Percentiles rank a stretch among this genome's conserved stretches.
Conservation (phyloP, 2,329 filamentous ascomycete genomes). For the Fusarium subtropicale region DNA sequence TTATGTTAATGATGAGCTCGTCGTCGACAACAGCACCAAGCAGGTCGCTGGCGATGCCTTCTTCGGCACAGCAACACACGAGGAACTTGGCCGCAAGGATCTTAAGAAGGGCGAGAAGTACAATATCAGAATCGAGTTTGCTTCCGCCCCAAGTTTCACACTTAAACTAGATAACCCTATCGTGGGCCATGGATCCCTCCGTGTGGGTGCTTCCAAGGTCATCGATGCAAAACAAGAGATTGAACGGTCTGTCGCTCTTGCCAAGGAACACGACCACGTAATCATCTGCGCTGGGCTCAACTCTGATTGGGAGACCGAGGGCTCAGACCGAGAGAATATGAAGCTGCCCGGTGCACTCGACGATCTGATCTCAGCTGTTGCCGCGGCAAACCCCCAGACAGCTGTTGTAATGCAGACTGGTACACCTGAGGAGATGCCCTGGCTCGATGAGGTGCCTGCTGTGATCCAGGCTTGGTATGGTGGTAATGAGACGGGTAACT, state of each 20-base stretch:
- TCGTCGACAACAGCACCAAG: constrained; percentile 74
- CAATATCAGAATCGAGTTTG: constrained; percentile 69
- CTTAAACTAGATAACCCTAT: constrained; percentile 62
- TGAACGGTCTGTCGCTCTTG: constrained; percentile 73
- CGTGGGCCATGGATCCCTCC: constrained; percentile 69
- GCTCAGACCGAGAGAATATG: constrained; percentile 81
- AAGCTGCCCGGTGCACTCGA: constrained; percentile 80
- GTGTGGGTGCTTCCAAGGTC: constrained; percentile 70
- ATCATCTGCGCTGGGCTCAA: constrained; percentile 83
- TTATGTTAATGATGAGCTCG: constrained; percentile 69
- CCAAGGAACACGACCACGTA: constrained; percentile 78
- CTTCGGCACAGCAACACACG: constrained; percentile 72
- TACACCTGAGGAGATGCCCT: constrained; percentile 79
- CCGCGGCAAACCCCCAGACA: constrained; percentile 74
- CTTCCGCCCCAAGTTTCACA: constrained; percentile 68
- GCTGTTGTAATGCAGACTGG: constrained; percentile 82
- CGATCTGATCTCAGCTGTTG: constrained; percentile 73
- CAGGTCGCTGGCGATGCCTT: constrained; percentile 72
- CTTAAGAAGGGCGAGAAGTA: constrained; percentile 71
- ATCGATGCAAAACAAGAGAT: constrained; percentile 71
- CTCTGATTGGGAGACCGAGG: constrained; percentile 84
- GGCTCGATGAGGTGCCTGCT: constrained; percentile 67
- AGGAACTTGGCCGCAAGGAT: constrained; percentile 69
- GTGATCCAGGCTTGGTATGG: constrained; percentile 86
- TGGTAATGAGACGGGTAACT: constrained; percentile 87